Conservation (phyloP, 345 rosid species). For the Theobroma cacao region DNA sequence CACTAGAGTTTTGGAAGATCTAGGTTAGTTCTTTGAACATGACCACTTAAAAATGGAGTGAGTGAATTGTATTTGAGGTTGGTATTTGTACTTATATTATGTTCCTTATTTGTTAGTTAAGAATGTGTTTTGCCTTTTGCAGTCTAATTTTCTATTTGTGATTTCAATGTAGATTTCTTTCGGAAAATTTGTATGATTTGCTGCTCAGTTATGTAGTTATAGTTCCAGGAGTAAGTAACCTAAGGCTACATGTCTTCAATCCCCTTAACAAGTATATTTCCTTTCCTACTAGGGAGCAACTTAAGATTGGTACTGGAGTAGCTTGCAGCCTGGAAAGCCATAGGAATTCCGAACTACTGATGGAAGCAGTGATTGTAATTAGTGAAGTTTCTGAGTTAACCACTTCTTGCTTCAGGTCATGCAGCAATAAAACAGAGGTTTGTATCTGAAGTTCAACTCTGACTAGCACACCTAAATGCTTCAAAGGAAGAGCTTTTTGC, state of each 20-base stretch:
- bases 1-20: not conserved
- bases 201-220: not conserved
- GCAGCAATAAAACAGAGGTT: conserved; percentile 68
- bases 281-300: conserved; percentile 48
- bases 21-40: not conserved
- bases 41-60: not conserved
- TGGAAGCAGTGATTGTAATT: conserved; percentile 68
- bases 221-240: conserved; percentile 2
- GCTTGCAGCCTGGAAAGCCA: conserved; percentile 43
- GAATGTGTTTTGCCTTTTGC: not conserved
- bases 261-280: conserved; percentile 8
- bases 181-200: not conserved
- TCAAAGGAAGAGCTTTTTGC: not conserved
- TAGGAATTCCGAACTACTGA: conserved; percentile 42
- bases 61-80: not conserved
- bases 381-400: conserved; percentile 51
- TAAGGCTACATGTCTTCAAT: not conserved
- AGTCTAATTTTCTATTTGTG: not conserved
- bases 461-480: not conserved
- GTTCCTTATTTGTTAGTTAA: conserved; percentile 3
- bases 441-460: conserved; percentile 1
- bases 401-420: conserved; percentile 44
- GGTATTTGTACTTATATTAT: not conserved
- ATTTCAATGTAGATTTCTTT: not conserved
- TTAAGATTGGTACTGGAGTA: conserved; percentile 70